Conservation (phyloP, 2,329 filamentous ascomycete genomes). For the Colletotrichum musae region DNA sequence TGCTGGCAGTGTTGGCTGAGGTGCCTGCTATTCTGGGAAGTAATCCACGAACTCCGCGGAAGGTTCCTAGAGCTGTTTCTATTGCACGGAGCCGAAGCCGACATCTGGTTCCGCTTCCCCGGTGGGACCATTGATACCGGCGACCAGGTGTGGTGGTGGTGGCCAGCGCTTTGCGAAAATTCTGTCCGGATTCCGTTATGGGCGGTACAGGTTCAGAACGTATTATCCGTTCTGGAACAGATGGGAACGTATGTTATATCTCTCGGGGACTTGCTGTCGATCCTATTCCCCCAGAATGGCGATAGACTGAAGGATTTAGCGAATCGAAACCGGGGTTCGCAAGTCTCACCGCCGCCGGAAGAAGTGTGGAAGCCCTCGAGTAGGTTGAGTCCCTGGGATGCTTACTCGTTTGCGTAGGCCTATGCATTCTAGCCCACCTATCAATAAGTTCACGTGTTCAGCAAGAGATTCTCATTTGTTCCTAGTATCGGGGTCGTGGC, state of each 20-base stretch:
- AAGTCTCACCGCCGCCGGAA: no score
- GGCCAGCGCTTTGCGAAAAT: background rate
- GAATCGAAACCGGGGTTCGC: background rate
- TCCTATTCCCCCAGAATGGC: background rate
- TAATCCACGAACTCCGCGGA: background rate
- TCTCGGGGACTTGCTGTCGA: background rate
- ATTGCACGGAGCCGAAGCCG: background rate
- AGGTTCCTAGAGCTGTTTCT: background rate
- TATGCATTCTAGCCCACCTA: no score
- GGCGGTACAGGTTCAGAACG: background rate
- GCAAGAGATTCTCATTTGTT: no score
- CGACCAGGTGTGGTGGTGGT: background rate
- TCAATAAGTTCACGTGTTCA: no score
- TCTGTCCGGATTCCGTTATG: background rate
- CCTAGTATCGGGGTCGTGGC: no score
- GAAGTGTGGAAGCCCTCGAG: background rate
- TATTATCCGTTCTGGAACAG: background rate
- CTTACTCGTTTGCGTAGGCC: no score
- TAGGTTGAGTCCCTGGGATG: no score
- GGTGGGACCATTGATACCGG: background rate
- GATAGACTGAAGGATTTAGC: background rate
- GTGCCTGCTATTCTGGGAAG: accelerated
- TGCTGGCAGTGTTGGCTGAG: background rate
- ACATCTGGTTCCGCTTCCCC: background rate
- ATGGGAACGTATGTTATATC: background rate